These are phyloP conservation scores for Candida tropicalis DNA, from an alignment of 1,139 yeast genomes.

Conservation along the genomic window DNA sequence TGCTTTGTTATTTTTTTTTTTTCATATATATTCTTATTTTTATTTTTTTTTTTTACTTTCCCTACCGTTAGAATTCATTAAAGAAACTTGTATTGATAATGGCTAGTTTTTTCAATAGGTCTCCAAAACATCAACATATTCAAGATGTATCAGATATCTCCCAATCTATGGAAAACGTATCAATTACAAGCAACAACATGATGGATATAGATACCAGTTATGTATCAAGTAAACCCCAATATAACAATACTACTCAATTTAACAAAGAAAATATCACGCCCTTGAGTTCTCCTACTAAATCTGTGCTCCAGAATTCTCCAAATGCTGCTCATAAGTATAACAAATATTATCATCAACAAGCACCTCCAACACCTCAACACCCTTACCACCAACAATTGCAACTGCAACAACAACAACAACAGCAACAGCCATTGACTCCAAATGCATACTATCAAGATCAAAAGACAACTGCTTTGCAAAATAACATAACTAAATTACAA, in stretches of 20 bases:
- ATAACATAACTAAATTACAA: conserved; percentile 39
- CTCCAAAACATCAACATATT: conserved; percentile 24
- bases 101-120: conserved; percentile 27
- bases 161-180: conserved; percentile 49
- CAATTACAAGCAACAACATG: conserved; percentile 38
- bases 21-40: too few species aligned
- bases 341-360: conserved; percentile 3
- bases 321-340: conserved; percentile 12
- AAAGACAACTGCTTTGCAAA: conserved; percentile 14
- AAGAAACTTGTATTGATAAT: conserved; percentile 9
- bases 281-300: conserved; percentile 41
- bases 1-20: too few species aligned
- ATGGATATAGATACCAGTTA: conserved; percentile 47
- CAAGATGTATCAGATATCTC: conserved; percentile 34
- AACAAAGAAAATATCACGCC: conserved; percentile 54
- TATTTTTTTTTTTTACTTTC: not conserved
- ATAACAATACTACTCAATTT: conserved; percentile 18
- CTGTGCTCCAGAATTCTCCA: conserved; percentile 41
- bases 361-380: conserved; percentile 10
- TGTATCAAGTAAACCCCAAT: conserved; percentile 18
- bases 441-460: conserved; percentile 1
- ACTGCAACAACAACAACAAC: conserved; percentile 6
- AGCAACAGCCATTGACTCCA: conserved; percentile 4
- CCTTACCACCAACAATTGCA: conserved; percentile 10
- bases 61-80: not conserved